Evolutionary conservation across 768 basidiomycete species (phyloP), one percentile per base, ranked within the genome.

Genomic region (Rhodotorula diobovata): DNA sequence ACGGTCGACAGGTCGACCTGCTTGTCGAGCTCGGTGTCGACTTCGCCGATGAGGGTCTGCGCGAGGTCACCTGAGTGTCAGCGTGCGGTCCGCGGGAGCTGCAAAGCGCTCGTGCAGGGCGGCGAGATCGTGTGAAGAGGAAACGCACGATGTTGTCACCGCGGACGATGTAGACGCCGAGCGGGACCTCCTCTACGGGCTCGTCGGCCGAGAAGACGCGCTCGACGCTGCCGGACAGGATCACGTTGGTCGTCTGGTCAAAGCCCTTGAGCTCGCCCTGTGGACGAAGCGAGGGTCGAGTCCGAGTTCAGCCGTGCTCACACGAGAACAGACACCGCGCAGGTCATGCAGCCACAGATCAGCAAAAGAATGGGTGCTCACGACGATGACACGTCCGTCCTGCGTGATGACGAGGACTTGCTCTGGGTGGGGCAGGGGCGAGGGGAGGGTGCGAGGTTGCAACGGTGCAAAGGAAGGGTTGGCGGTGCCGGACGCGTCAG

Each of bases 101-200:
- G n/a, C 39, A 14, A 7, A 8, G 39, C 39, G 39, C 39, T 39
- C 39, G 7, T 39, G 39, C 48, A 50, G 48, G 48, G 28, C 35
- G 30, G 25, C 39, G 35, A 15, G 51, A 5, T 53, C 35, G 34
- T 39, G 34, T 8, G 23, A 11, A 64, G n/a, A 7, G 12, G 5
- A 21, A 25, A 3, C 92, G 81, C 77, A 97, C 96, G 95, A 75
- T 93, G 85, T 93, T 93, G 80, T 99, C 96, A 6, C 96, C 96
- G 78, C 97, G 93, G 79, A 99, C 93, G 78, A 99, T 88, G 81
- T 99, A 98, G 56, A 98, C 84, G 0, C 96, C 96, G 35, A 98
- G 84, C 0, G 92, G 90, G 18, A 93, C 87, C 84, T 97, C 93
- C 81, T 97, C 91, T 37, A 96, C 93, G 51, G 90, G 90, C 77